Base-by-base conservation (phyloP, 176 grass and related monocot genomes). In the Oryza rufipogon region DNA sequence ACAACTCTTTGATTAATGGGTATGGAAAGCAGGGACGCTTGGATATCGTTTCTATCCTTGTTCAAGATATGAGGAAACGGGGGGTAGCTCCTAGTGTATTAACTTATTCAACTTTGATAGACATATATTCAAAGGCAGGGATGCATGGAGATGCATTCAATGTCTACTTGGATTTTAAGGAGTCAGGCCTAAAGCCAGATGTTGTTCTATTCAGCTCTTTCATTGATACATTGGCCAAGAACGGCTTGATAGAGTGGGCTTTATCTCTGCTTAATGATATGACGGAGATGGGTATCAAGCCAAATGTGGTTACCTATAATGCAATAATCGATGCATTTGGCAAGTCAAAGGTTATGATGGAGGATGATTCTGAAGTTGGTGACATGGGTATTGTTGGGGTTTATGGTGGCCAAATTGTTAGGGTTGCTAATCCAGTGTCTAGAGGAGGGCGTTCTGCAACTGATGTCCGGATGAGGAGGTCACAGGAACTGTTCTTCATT, bases 161-260 rank as follows among this genome's bases (percentile, higher is more conserved):
- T 89, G 91, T 90, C 45, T 99, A 96, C 78, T 81, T 99, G 66
- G 93, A 95, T 80, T 99, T 99, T 83, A 99, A 93, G 75, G 91
- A 96, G 34, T 99, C 96, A 23, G 93, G 96, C 30, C 81, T 99
- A 22, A 99, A 96, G 81, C 87, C 96, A 1, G 96, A 99, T 75
- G 96, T 99, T 51, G 96, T 99, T 66, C 85, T 99, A 64, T 99
- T 96, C 75, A 99, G 96, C 82, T 96, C 96, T 84, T 99, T 99
- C 78, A 96, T 99, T 58, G 96, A 99, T 83, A 96, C 85, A 48
- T 89, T 99, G 80, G 96, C 96, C 15, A 99, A 99, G 85, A 99
- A 99, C 88, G 96, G 96, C 14, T 89, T 96, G 84, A 83, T 99
- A 20, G 96, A 99, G 72, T 99, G 93, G 83, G 91, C 93, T 10